Evolutionary conservation across 768 basidiomycete species (phyloP).

Genomic region (Leccinum rimulosum): DNA sequence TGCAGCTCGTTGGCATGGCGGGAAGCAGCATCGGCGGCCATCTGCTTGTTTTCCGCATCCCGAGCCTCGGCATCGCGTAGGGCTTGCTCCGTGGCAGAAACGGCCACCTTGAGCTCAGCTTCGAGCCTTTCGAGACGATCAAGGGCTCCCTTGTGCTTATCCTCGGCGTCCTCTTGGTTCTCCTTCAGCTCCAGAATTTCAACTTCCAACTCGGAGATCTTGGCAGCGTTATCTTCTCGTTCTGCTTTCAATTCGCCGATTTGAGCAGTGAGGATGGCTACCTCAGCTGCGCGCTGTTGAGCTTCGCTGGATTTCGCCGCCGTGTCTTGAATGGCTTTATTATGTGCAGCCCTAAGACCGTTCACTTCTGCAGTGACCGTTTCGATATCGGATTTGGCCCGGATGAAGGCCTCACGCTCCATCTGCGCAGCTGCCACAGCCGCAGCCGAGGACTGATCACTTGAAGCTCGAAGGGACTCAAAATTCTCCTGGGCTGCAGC

Average conservation of each 20-base stretch:
- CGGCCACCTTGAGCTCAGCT: constrained; percentile 49
- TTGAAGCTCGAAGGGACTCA: constrained; percentile 45
- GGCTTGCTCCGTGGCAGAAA: constrained; percentile 46
- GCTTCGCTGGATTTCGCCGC: constrained; percentile 44
- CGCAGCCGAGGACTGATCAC: constrained; percentile 42
- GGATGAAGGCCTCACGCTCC: constrained; percentile 62
- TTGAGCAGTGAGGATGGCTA: constrained; percentile 46
- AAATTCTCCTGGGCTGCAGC: constrained; percentile 50
- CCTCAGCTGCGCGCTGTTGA: constrained; percentile 44
- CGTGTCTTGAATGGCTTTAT: constrained; percentile 46
- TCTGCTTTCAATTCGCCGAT: constrained; percentile 54
- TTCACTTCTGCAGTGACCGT: constrained; percentile 52
- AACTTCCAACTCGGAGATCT: constrained; percentile 78
- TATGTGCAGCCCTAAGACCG: constrained; percentile 49
- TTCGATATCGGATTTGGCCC: constrained; percentile 61
- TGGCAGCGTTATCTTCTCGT: constrained; percentile 67
- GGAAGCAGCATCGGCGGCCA: constrained; percentile 39
- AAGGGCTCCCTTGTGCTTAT: constrained; percentile 47
- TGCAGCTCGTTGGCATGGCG: constrained; percentile 48
- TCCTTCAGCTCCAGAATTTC: constrained; percentile 79
- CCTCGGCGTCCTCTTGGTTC: constrained; percentile 60
- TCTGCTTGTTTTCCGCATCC: constrained; percentile 43
- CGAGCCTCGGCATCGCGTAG: constrained; percentile 45
- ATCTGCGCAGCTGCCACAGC: constrained; percentile 51
- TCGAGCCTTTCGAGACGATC: constrained; percentile 51